These are phyloP conservation scores for Penicillium sp. DNA, from an alignment of 2,329 filamentous ascomycete genomes.

Conservation along the genomic window DNA sequence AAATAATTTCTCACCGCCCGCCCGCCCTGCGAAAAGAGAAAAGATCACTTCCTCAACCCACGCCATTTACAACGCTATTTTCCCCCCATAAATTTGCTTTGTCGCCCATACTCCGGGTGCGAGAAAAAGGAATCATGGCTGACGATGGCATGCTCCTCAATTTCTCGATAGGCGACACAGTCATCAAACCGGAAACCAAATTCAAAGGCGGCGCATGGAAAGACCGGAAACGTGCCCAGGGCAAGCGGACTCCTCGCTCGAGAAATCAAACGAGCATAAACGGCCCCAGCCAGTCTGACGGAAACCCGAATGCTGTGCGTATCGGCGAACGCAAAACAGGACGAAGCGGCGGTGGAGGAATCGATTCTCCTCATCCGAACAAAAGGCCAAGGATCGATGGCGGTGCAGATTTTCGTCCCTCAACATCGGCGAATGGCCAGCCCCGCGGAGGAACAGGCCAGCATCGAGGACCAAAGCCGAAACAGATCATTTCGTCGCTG, in stretches of 20 bases:
- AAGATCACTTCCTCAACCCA: not conserved
- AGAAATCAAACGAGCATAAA: conserved; percentile 9
- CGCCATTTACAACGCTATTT: no score
- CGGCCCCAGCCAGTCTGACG: conserved; percentile 9
- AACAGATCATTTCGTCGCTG: conserved; percentile 78
- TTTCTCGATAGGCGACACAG: conserved; percentile 68
- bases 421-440: conserved; percentile 13
- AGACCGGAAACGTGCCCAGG: conserved; percentile 66
- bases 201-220: conserved; percentile 94
- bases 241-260: conserved; percentile 36
- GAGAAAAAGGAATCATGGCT: conserved; percentile 59
- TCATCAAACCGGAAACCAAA: conserved; percentile 56
- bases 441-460: conserved; percentile 8
- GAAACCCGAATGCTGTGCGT: conserved; percentile 33
- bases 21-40: not conserved
- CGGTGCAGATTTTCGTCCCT: conserved; percentile 33
- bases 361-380: conserved; percentile 19
- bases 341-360: not conserved
- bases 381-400: conserved; percentile 42
- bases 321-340: conserved; percentile 17
- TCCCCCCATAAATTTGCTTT: not conserved
- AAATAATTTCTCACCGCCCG: conserved; percentile 16
- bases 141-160: conserved; percentile 95
- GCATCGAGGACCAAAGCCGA: conserved; percentile 28
- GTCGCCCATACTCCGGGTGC: not conserved